Conservation (phyloP, 177 flowering plant species). For the Vitis hybrid region DNA sequence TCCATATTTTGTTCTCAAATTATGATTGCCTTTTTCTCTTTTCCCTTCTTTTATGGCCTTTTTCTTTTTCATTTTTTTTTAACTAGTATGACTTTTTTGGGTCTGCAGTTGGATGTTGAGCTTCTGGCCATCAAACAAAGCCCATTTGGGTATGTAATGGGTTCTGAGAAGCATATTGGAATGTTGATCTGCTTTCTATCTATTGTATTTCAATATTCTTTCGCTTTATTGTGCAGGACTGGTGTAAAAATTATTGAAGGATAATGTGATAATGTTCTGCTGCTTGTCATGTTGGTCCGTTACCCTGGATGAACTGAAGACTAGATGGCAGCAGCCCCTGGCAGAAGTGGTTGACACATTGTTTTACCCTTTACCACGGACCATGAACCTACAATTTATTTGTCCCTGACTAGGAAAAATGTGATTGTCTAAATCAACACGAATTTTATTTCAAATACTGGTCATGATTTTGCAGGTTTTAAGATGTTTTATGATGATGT, state of each 20-base stretch:
- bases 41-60: neutral
- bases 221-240: slow-evolving; percentile 48
- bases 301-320: neutral
- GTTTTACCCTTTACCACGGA: neutral
- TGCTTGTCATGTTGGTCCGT: slow-evolving; percentile 1
- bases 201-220: neutral
- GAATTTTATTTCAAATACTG: neutral
- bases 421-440: neutral
- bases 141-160: slow-evolving; percentile 70
- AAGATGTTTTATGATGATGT: neutral
- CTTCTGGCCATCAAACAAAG: slow-evolving; percentile 76
- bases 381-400: slow-evolving; percentile 3
- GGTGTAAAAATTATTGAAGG: slow-evolving; percentile 82
- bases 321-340: neutral
- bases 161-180: neutral
- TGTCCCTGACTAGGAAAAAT: slow-evolving; percentile 3
- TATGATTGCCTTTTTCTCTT: neutral
- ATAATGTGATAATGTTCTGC: slow-evolving; percentile 20
- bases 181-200: neutral
- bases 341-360: neutral
- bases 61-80: neutral
- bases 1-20: neutral
- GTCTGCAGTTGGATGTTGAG: slow-evolving; percentile 79
- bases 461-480: neutral
- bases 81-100: neutral